Percentiles rank a stretch among this genome's conserved stretches.
Conservation (phyloP, 257 asterid genomes). For the Gentiana straminea region DNA sequence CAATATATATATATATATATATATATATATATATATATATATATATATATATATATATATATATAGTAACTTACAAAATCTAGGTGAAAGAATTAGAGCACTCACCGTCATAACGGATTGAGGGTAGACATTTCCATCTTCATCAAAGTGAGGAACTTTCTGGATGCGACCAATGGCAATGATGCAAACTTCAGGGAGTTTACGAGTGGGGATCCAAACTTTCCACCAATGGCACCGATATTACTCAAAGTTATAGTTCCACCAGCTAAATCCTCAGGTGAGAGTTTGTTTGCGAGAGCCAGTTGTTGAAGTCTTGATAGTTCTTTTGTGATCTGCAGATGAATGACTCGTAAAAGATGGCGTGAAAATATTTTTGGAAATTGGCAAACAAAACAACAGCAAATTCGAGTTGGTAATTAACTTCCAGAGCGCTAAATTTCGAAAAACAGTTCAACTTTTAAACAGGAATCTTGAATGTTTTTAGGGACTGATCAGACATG, state of each 20-base stretch:
- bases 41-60: no score
- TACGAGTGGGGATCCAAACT: constrained; percentile 83
- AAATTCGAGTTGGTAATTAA: no score
- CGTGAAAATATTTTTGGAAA: no score
- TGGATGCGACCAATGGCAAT: constrained; percentile 89
- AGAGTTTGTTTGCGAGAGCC: constrained; percentile 80
- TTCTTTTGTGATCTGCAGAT: constrained; percentile 62
- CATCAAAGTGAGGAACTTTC: constrained; percentile 52
- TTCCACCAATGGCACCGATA: constrained; percentile 94
- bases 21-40: no score
- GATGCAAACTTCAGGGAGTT: constrained; percentile 76
- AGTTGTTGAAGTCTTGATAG: constrained; percentile 50
- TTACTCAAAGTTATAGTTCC: constrained; percentile 89
- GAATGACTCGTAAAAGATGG: no score
- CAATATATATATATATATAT: no score
- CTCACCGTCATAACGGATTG: constrained; percentile 76
- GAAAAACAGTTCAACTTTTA: neutral
- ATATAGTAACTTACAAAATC: no score
- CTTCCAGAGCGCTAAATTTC: neutral
- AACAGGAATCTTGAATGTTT: neutral
- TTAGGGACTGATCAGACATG: neutral
- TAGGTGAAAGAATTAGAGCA: neutral
- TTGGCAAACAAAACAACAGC: no score
- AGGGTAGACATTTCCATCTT: constrained; percentile 53
- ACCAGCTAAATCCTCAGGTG: constrained; percentile 65